phyloP scores from a whole-genome alignment of 768 basidiomycete species.

The Auricularia sp. region DNA sequence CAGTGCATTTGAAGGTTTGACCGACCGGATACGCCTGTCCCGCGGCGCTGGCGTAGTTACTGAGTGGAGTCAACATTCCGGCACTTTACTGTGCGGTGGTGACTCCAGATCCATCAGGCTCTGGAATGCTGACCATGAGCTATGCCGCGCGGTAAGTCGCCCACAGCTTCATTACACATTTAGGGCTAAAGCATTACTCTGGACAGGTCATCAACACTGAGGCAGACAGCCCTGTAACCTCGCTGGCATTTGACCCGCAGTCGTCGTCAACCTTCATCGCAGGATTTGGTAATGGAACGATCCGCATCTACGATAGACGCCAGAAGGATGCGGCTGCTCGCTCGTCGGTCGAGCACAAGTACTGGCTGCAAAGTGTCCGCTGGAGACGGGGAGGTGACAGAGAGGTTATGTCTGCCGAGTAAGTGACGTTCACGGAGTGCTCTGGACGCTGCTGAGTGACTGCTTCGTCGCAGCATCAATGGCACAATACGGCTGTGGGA shows the following conservation, averaged over 20 bases:
- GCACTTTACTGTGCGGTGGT: slow-evolving; percentile 80
- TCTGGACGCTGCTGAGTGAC: no score
- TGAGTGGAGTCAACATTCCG: slow-evolving; percentile 88
- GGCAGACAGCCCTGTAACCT: slow-evolving; percentile 81
- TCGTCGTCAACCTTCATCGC: slow-evolving; percentile 74
- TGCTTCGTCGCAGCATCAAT: slow-evolving; percentile 46
- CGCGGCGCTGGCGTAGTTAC: slow-evolving; percentile 77
- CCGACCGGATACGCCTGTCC: slow-evolving; percentile 45
- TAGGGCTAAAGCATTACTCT: slow-evolving; percentile 1
- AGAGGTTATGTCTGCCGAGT: slow-evolving; percentile 85
- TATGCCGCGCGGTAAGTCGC: slow-evolving; percentile 51
- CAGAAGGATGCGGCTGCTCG: slow-evolving; percentile 75
- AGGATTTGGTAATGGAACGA: slow-evolving; percentile 84
- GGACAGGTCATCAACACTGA: slow-evolving; percentile 79
- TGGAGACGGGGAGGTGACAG: slow-evolving; percentile 62
- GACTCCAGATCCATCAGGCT: slow-evolving; percentile 81
- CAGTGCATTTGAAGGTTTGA: slow-evolving; percentile 83
- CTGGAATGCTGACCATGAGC: slow-evolving; percentile 94
- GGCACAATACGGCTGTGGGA: slow-evolving; percentile 93
- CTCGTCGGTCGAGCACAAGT: slow-evolving; percentile 63
- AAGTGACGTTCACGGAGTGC: no score
- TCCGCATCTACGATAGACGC: slow-evolving; percentile 89
- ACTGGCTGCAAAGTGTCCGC: slow-evolving; percentile 86
- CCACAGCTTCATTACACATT: background rate
- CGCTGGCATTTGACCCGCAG: slow-evolving; percentile 67